phyloP scores from a whole-genome alignment of 371 early-diverging fungal genomes.

The Actinomucor elegans region DNA sequence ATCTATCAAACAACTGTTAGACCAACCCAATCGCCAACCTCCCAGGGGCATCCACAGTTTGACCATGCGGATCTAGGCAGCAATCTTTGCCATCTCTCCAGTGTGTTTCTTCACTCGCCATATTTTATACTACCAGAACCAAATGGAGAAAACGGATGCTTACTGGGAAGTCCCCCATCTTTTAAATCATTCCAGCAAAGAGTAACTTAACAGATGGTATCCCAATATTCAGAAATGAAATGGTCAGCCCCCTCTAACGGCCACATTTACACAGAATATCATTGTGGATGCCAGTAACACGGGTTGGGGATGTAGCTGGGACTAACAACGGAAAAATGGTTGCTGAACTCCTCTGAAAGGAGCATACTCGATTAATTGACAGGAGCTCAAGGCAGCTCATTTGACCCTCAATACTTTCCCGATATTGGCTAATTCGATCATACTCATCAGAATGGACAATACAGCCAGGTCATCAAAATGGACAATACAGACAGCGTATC shows the following conservation, averaged over 20 bases:
- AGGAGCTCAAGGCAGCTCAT: conserved; percentile 15
- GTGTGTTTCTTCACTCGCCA: neutral
- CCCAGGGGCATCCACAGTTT: too few relatives aligned
- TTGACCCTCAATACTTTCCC: neutral
- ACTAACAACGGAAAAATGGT: conserved; percentile 2
- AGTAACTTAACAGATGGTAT: conserved; percentile 6
- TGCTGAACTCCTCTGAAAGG: conserved; percentile 13
- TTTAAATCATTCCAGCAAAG: conserved; percentile 1
- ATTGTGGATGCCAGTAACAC: conserved; percentile 16
- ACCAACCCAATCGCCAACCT: too few relatives aligned
- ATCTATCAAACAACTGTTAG: too few relatives aligned
- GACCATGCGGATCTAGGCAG: too few relatives aligned
- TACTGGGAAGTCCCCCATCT: too few relatives aligned
- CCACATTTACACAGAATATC: neutral
- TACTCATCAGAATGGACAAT: conserved; percentile 30
- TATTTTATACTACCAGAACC: too few relatives aligned
- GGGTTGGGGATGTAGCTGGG: conserved; percentile 13
- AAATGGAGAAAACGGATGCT: too few relatives aligned
- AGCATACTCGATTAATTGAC: conserved; percentile 17
- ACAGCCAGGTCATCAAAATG: too few relatives aligned
- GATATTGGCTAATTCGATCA: neutral
- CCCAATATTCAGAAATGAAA: conserved; percentile 7
- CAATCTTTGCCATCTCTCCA: too few relatives aligned
- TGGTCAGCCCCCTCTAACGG: conserved; percentile 1
- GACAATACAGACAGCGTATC: too few relatives aligned